Evolutionary conservation across 2,329 filamentous ascomycete genomes (phyloP).

Genomic region (Mariannaea sp.): DNA sequence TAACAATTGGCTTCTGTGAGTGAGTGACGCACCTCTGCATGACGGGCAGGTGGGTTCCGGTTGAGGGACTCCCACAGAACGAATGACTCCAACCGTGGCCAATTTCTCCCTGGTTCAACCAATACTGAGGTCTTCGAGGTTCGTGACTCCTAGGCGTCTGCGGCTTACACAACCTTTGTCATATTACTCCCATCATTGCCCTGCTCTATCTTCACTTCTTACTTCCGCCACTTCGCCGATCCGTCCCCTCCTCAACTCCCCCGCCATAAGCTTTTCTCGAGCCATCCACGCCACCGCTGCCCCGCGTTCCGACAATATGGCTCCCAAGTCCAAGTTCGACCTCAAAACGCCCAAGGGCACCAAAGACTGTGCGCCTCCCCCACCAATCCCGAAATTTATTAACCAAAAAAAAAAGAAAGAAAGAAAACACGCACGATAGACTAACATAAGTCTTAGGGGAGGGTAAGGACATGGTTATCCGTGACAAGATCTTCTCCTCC

Average conservation of each 20-base stretch:
- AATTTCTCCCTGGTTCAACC: conserved; percentile 32
- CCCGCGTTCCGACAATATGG: conserved; percentile 37
- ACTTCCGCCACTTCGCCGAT: conserved; percentile 14
- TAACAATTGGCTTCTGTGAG: conserved; percentile 18
- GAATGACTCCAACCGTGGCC: conserved; percentile 35
- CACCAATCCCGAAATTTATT: background rate
- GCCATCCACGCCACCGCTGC: conserved; percentile 33
- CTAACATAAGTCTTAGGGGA: conserved; percentile 52
- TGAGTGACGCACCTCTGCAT: conserved; percentile 25
- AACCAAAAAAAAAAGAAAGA: too few relatives aligned
- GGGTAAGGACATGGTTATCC: conserved; percentile 77
- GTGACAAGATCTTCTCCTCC: conserved; percentile 77
- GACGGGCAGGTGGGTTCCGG: conserved; percentile 29
- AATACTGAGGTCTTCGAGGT: conserved; percentile 23
- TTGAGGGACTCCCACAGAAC: conserved; percentile 29
- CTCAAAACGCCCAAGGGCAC: conserved; percentile 92
- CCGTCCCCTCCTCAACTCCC: conserved; percentile 23
- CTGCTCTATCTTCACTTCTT: conserved; percentile 4
- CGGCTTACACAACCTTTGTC: conserved; percentile 16
- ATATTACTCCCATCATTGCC: background rate
- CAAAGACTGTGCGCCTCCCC: conserved; percentile 67
- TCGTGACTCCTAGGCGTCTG: conserved; percentile 13
- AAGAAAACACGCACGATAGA: background rate
- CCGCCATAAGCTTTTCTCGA: conserved; percentile 31
- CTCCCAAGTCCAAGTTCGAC: conserved; percentile 42